These are phyloP conservation scores for Samsoniella hepiali DNA, from an alignment of 2,329 filamentous ascomycete genomes.

Conservation along the genomic window DNA sequence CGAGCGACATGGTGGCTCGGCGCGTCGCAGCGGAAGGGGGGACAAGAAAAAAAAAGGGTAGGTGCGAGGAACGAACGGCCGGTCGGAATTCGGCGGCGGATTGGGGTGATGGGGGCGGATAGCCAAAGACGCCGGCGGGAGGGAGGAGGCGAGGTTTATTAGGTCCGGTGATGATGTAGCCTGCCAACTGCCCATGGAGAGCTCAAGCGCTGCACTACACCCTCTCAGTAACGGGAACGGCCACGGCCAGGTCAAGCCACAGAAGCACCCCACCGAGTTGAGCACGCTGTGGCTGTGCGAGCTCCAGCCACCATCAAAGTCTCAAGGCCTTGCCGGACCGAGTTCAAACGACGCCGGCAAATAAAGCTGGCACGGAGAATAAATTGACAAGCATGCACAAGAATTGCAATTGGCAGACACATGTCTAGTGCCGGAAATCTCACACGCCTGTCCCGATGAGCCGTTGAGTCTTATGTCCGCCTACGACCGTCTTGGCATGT, in stretches of 20 bases:
- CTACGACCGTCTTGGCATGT: not conserved
- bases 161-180: constrained; percentile 31
- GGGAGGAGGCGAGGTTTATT: constrained; percentile 24
- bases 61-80: constrained; percentile 11
- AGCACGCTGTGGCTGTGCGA: not conserved
- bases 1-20: constrained; percentile 70
- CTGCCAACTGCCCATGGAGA: constrained; percentile 19
- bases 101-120: constrained; percentile 17
- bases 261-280: constrained; percentile 1
- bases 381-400: not conserved
- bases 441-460: not conserved
- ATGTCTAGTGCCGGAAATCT: not conserved
- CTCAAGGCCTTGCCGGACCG: too few species aligned
- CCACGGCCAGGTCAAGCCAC: constrained; percentile 14
- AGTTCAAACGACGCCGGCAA: not conserved
- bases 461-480: not conserved
- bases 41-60: constrained; percentile 2
- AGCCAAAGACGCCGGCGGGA: constrained; percentile 10
- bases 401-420: not conserved
- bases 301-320: constrained; percentile 1
- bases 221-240: not conserved
- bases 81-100: constrained; percentile 17
- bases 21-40: constrained; percentile 24
- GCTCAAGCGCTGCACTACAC: not conserved
- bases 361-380: not conserved